Evolutionary conservation across 202 grass and related monocot species (phyloP).

Genomic region (Carex sylvatica): DNA sequence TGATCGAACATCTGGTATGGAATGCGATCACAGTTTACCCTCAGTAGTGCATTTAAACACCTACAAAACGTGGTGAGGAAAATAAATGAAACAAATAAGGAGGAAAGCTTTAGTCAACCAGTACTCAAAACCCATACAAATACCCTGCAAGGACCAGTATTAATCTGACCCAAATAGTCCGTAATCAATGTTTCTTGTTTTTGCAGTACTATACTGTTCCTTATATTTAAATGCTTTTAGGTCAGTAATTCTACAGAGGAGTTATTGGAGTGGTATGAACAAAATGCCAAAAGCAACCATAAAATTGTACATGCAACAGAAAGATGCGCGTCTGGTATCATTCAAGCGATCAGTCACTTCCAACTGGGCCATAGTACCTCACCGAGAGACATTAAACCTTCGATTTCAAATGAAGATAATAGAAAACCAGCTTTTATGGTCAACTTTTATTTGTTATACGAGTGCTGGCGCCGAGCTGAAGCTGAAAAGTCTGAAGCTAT

Average conservation of each 20-base stretch:
- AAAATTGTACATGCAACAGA: conserved; percentile 82
- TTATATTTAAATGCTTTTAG: conserved; percentile 44
- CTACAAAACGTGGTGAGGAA: background rate
- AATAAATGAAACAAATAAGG: background rate
- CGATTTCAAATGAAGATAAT: conserved; percentile 42
- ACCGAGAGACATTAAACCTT: conserved; percentile 68
- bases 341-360: conserved; percentile 87
- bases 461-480: conserved; percentile 78
- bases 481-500: conserved; percentile 53
- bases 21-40: background rate
- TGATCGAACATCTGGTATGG: background rate
- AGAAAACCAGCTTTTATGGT: conserved; percentile 54
- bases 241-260: conserved; percentile 92
- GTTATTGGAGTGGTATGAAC: conserved; percentile 74
- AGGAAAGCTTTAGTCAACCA: background rate
- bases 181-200: background rate
- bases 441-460: conserved; percentile 78
- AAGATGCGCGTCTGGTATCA: conserved; percentile 86
- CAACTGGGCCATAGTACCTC: conserved; percentile 68
- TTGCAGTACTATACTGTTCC: background rate
- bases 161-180: background rate
- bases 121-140: background rate
- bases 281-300: conserved; percentile 66
- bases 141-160: background rate
- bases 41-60: background rate